Base-by-base conservation (phyloP, 495 filamentous ascomycete genomes). In the Annulohypoxylon nitens region DNA sequence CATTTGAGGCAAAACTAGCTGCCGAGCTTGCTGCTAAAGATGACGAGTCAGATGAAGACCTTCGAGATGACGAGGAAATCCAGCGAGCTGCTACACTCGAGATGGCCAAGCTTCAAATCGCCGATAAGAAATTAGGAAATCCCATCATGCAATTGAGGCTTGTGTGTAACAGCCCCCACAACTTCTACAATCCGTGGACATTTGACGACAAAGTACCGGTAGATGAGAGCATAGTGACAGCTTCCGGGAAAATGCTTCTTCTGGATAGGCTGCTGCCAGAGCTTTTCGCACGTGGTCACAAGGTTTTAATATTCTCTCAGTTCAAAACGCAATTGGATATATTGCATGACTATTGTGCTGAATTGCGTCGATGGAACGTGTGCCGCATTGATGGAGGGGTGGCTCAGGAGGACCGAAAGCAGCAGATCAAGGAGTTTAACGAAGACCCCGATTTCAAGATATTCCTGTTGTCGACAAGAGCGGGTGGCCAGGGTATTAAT, bases 401-500 rank as follows among this genome's bases (percentile, higher is more conserved):
- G 30, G 86, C 91, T 6, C 93, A 96, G 62, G 83, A 87, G 3
- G 93, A 96, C 30, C 90, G 96, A n/a, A 88, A 89, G 14, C 87
- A 87, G 11, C 92, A 97, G 76, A 99, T 99, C 72, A 86, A 90
- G 66, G 85, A 88, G 23, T 99, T 99, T 86, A 99, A 98, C 81
- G 86, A 81, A 6, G 81, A 93, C 43, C 80, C 88, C 0, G 82
- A 87, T 5, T 88, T 86, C 81, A 93, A 91, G 71, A 80, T 99
- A 33, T 99, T 99, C 79, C 80, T 99, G 8, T 86, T 99, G 0
- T 93, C 90, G 26, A 99, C 96, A 9, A 89, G 96, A 37, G 96
- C 96, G 0, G 96, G 96, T 43, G 96, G 96, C 3, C 93, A 97
- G 71, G 96, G 96, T 39, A 98, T 99, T 85, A 99, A 99, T 79